These are phyloP conservation scores for Claviceps sp. DNA, from an alignment of 2,329 filamentous ascomycete genomes.

Conservation along the genomic window DNA sequence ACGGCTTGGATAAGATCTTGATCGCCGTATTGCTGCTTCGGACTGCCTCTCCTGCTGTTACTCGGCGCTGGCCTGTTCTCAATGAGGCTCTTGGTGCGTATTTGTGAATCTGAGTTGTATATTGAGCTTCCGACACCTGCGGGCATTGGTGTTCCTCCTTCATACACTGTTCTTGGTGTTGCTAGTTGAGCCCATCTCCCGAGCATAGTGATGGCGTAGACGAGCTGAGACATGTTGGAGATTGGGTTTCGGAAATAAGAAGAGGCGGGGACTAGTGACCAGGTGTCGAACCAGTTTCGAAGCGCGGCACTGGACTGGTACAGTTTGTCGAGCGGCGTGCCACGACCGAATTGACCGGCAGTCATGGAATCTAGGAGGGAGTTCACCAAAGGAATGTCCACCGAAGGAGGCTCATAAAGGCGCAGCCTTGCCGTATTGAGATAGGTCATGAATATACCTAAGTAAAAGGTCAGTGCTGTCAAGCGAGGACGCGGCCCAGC, in stretches of 20 bases:
- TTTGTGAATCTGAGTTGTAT: slow-evolving; percentile 14
- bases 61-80: neutral
- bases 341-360: slow-evolving; percentile 20
- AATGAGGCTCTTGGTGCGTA: slow-evolving; percentile 6
- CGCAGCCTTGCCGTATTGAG: slow-evolving; percentile 28
- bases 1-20: slow-evolving; percentile 27
- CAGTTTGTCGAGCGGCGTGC: slow-evolving; percentile 34
- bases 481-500: neutral
- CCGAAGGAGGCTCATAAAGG: slow-evolving; percentile 33
- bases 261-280: slow-evolving; percentile 28
- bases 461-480: neutral
- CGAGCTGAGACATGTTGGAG: slow-evolving; percentile 29
- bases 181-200: slow-evolving; percentile 36
- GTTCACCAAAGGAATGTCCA: slow-evolving; percentile 26
- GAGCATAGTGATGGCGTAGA: slow-evolving; percentile 37
- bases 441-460: slow-evolving; percentile 12
- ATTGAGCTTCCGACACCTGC: slow-evolving; percentile 11
- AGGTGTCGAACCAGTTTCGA: slow-evolving; percentile 34
- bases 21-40: slow-evolving; percentile 13
- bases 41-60: slow-evolving; percentile 1
- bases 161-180: slow-evolving; percentile 20
- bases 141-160: slow-evolving; percentile 13
- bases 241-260: slow-evolving; percentile 34
- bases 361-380: slow-evolving; percentile 30
- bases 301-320: slow-evolving; percentile 34